Base-by-base conservation (phyloP, 1,284 basidiomycete genomes). In the Wolfiporia cocos region DNA sequence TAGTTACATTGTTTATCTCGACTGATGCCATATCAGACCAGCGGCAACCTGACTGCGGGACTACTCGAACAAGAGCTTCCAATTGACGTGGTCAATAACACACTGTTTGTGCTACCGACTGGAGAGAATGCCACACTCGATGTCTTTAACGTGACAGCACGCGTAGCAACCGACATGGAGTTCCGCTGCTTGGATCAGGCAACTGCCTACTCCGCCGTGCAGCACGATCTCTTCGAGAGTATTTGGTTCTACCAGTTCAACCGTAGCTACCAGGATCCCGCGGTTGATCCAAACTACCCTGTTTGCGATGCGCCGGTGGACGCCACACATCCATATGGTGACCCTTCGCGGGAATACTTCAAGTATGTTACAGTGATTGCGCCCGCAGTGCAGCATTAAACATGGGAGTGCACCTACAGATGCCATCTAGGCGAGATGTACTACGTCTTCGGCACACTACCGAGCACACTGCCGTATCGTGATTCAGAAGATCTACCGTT, bases 121-220 rank as follows among this genome's bases (percentile, higher is more conserved):
- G 54, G 53, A 1, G 30, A 56, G 0, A 65, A 67, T 42, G 42
- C 47, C 4, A 58, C 62, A 5, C 49, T 59, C 31, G 53, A 64
- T 34, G 48, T 61, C 4, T 66, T 66, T 55, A 67, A 68, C 39
- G 54, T 65, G 21, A 63, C 65, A 9, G 51, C 63, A 3, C 49
- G 59, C 6, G 54, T 58, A 6, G 58, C 58, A 2, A 67, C 65
- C 0, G 64, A 68, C 44, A 46, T 53, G 29, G 55, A 63, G 38
- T 66, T 67, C 54, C 57, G 65, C 17, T 70, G 67, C 43, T 46
- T 69, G 7, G 66, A 67, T 44, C 63, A 67, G 36, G 65, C 67
- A 3, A 62, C 63, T 1, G 59, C 58, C 2, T 52, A 54, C 37
- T 61, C 64, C 2, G 64, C 52, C 11, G 41, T 64, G 31, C 53